A percentile compares a stretch with the other conserved stretches of the same genome.
phyloP scores from a whole-genome alignment of 73 alveolate genomes.

The Effrenium voratum region DNA sequence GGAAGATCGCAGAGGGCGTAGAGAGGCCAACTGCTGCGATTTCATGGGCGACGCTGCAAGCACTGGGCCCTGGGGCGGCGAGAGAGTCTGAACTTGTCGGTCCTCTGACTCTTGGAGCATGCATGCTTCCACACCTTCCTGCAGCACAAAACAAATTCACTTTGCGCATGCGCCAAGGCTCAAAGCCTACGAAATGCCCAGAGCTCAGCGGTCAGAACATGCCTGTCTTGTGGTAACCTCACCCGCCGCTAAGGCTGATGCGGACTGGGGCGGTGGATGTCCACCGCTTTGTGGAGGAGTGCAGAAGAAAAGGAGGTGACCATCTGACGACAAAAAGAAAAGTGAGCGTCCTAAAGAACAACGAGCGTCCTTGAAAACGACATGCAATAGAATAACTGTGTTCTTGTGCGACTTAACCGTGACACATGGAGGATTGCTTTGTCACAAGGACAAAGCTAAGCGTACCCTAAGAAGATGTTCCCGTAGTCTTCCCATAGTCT shows the following conservation, averaged over 20 bases:
- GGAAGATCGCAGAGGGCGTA: no score
- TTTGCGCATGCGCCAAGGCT: background rate
- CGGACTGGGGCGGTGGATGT: conserved; percentile 81
- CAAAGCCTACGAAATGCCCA: background rate
- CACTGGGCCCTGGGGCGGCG: no score
- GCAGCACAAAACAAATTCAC: background rate
- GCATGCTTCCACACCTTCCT: background rate
- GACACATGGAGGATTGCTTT: background rate
- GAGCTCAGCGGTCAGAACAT: background rate
- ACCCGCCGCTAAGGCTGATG: background rate
- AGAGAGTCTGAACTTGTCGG: background rate
- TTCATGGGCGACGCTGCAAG: no score
- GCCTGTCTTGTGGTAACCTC: background rate
- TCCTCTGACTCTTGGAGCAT: no score
- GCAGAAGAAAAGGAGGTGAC: background rate
- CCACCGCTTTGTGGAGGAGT: conserved; percentile 68
- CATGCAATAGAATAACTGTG: no score
- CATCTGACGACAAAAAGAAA: background rate
- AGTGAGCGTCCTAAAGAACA: no score
- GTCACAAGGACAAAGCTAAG: background rate
- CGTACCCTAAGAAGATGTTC: background rate
- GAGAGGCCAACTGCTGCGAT: no score
- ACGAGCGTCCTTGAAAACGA: no score
- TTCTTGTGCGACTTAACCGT: background rate
- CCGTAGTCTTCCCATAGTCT: background rate